A percentile compares a stretch with the other conserved stretches of the same genome.
phyloP scores from a whole-genome alignment of 2,329 filamentous ascomycete species.

The Cylindrodendrum hubeiense region DNA sequence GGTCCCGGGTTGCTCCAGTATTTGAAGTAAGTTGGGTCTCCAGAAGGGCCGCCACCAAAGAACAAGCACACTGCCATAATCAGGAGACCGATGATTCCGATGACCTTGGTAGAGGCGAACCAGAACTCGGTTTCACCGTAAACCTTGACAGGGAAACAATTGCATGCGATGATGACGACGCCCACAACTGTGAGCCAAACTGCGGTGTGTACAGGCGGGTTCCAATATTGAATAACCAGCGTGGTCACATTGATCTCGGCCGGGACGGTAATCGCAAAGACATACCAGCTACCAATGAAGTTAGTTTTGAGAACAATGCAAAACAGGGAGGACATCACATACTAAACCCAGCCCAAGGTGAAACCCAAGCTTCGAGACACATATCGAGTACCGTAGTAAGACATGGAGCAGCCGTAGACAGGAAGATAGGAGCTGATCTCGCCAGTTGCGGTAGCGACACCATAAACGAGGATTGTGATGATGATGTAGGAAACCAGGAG shows the following conservation, averaged over 20 bases:
- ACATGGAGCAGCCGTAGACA: constrained; percentile 11
- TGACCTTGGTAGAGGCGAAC: constrained; percentile 63
- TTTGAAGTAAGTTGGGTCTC: constrained; percentile 58
- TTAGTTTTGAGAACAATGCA: not conserved
- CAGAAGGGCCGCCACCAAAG: constrained; percentile 58
- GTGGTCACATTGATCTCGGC: constrained; percentile 61
- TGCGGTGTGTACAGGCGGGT: constrained; percentile 41
- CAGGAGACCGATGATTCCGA: constrained; percentile 62
- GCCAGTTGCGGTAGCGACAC: constrained; percentile 16
- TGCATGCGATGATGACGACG: constrained; percentile 52
- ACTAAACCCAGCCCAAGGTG: constrained; percentile 63
- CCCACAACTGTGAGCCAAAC: constrained; percentile 54
- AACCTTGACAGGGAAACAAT: constrained; percentile 56
- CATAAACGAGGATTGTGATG: constrained; percentile 15
- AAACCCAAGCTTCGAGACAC: constrained; percentile 50
- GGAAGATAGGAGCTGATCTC: constrained; percentile 16
- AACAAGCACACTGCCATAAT: constrained; percentile 63
- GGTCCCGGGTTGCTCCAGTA: constrained; percentile 58
- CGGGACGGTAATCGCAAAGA: constrained; percentile 62
- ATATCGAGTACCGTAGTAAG: constrained; percentile 24
- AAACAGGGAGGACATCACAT: not conserved
- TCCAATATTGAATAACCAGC: constrained; percentile 62
- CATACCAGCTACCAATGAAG: constrained; percentile 52
- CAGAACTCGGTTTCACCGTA: constrained; percentile 67
- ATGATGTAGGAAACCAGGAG: constrained; percentile 12